Conservation (phyloP, 2,329 filamentous ascomycete genomes). For the Dactylellina sp. region DNA sequence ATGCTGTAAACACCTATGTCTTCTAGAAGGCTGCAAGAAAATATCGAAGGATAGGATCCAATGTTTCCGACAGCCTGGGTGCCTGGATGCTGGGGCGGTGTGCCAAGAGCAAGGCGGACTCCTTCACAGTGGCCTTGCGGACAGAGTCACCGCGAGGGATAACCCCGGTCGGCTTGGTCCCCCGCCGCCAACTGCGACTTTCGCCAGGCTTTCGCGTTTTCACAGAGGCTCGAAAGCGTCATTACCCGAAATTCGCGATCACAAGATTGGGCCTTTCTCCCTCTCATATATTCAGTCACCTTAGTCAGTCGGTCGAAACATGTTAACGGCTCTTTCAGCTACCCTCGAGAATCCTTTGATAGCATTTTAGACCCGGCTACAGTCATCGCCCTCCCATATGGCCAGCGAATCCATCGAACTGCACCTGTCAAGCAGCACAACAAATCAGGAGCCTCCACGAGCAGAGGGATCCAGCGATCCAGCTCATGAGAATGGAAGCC, state of each 20-base stretch:
- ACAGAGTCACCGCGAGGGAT: slow-evolving; percentile 15
- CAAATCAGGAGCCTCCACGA: slow-evolving; percentile 42
- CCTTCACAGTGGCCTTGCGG: not conserved
- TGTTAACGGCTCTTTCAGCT: not conserved
- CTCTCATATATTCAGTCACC: slow-evolving; percentile 1
- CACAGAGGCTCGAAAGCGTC: slow-evolving; percentile 14
- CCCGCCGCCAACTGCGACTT: not conserved
- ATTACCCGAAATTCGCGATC: slow-evolving; percentile 8
- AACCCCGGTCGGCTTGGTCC: slow-evolving; percentile 7
- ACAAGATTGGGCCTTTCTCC: slow-evolving; percentile 5
- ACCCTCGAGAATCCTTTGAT: not conserved
- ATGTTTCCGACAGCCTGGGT: not conserved
- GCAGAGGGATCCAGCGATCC: slow-evolving; percentile 26
- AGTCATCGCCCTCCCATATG: slow-evolving; percentile 16
- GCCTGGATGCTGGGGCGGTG: slow-evolving; percentile 27
- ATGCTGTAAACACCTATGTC: too few relatives aligned
- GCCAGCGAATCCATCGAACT: slow-evolving; percentile 37
- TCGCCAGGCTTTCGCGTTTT: slow-evolving; percentile 39
- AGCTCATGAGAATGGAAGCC: slow-evolving; percentile 13
- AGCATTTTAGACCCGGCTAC: not conserved
- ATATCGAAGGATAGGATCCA: not conserved
- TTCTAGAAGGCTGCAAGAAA: slow-evolving; percentile 45
- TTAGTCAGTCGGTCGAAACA: slow-evolving; percentile 7
- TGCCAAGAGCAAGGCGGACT: slow-evolving; percentile 37
- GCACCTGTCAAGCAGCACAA: slow-evolving; percentile 30